phyloP scores from a whole-genome alignment of 148 eudicot genomes.

The Spergularia marina region DNA sequence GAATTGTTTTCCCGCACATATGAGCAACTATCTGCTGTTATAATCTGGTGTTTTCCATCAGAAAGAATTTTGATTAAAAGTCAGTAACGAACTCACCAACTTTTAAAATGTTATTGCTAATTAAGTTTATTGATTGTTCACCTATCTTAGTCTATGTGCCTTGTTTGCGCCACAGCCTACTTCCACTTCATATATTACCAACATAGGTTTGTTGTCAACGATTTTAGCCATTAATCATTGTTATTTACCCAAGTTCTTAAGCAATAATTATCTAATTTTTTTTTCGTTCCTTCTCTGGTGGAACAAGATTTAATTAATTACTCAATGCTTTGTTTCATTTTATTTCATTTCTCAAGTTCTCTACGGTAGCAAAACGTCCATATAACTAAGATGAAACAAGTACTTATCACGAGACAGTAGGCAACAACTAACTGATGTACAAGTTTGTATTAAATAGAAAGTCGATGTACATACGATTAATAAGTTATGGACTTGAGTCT shows the following conservation, averaged over 20 bases:
- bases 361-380: background rate
- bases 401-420: no score
- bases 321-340: background rate
- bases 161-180: background rate
- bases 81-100: conserved; percentile 41
- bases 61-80: conserved; percentile 8
- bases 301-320: background rate
- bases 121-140: conserved; percentile 10
- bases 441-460: no score
- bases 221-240: conserved; percentile 16
- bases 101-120: conserved; percentile 8
- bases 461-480: no score
- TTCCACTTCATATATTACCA: background rate
- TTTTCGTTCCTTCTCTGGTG: background rate
- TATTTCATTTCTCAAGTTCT: background rate
- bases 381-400: no score
- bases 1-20: no score
- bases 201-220: conserved; percentile 25
- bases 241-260: conserved; percentile 11
- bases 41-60: conserved; percentile 14
- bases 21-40: background rate
- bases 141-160: conserved; percentile 27
- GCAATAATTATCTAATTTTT: conserved; percentile 2
- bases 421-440: no score
- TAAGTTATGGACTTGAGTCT: no score